Base-by-base conservation (phyloP, 495 filamentous ascomycete species). In the Tetracladium marchalianum region DNA sequence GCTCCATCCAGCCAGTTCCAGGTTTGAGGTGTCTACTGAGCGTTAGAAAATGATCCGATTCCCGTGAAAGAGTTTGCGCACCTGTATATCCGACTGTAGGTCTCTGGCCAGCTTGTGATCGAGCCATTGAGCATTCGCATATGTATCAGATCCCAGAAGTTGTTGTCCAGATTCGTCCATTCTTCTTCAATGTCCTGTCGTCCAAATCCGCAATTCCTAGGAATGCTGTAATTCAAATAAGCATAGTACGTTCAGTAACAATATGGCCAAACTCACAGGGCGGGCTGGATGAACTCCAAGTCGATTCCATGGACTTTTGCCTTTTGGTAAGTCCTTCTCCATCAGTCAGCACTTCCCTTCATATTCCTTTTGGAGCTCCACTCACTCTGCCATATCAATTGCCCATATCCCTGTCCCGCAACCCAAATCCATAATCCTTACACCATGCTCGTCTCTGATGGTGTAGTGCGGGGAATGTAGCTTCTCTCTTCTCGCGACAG, bases 391-490 rank as follows among this genome's bases (percentile, higher is more conserved):
- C 65, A 95, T 81, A 52, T 92, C 84, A 55, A 93, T 90, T 16
- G 79, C 75, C 90, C 90, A 95, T 39, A 95, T 90, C 5, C 90
- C 89, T 0, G 90, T 94, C 10, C 90, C 90, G 50, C 82, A 87
- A 19, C 90, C 90, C 39, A 95, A 60, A 60, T 96, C 90, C 17
- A 96, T 66, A 34, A 94, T 80, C 17, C 76, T 64, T 5, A 66
- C 64, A 24, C 38, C 49, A 9, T 13, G 15, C 1, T 65, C 66
- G 44, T 72, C 63, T 3, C 52, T 58, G 2, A 69, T 66, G 22
- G 66, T 65, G 10, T 88, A 69, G 0, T 82, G 74, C 18, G 75
- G 71, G 35, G 52, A 63, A 49, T 80, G 71, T 15, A 80, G 64
- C 52, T 69, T 62, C 51, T 81, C 68, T 46, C 69, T 47, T 60